Evolutionary conservation across 163 green algal genomes (phyloP).

Genomic region (Chloromonas sp.): DNA sequence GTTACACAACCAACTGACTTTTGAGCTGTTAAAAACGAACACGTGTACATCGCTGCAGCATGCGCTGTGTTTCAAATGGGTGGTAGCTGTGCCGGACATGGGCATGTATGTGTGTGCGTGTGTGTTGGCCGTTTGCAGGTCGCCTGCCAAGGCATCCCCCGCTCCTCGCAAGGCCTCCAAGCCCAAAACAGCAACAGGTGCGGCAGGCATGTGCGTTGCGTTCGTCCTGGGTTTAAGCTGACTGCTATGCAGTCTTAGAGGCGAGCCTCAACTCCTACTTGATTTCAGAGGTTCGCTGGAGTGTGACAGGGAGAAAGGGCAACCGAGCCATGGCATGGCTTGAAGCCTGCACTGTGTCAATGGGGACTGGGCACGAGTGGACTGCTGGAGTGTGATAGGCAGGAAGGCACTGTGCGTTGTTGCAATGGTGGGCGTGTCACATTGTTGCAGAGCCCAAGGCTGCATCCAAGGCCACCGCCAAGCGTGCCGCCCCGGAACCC

Average conservation of each 20-base stretch:
- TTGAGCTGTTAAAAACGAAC: no score
- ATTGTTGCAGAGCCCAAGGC: no score
- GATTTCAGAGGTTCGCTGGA: not conserved
- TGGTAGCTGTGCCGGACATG: no score
- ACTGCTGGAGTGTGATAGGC: no score
- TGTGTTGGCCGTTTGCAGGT: conserved; percentile 6
- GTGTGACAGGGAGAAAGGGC: not conserved
- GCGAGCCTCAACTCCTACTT: not conserved
- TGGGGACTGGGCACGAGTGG: not conserved
- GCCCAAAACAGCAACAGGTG: not conserved
- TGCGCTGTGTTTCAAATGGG: no score
- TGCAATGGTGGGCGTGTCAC: no score
- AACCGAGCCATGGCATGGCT: not conserved
- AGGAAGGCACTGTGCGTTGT: no score
- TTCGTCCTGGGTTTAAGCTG: not conserved
- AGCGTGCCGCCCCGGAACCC: no score
- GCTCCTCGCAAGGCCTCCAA: not conserved
- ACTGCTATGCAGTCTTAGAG: not conserved
- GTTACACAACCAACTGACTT: no score
- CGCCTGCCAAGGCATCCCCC: conserved; percentile 13
- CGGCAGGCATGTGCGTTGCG: not conserved
- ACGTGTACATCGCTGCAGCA: no score
- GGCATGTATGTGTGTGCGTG: not conserved
- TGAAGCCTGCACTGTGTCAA: not conserved
- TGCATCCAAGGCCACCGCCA: no score